These are phyloP conservation scores for Rhodomyrtus tomentosa DNA, from an alignment of 345 rosid genomes.

Conservation along the genomic window DNA sequence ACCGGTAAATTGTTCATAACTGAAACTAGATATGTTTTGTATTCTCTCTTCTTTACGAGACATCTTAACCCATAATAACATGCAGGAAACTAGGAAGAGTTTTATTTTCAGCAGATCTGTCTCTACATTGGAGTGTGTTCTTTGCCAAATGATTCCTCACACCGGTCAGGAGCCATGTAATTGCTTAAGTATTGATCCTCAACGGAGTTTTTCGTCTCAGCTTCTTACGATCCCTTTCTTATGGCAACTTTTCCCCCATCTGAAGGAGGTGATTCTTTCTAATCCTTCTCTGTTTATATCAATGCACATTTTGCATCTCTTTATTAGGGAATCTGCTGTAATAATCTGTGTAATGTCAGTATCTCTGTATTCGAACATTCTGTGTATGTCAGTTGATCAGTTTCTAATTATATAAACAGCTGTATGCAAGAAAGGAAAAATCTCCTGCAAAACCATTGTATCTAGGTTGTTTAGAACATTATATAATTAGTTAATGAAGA, in stretches of 20 bases:
- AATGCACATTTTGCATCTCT: not conserved
- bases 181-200: constrained; percentile 58
- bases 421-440: not conserved
- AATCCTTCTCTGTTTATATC: not conserved
- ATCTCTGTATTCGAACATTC: not conserved
- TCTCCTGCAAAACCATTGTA: not conserved
- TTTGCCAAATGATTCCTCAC: constrained; percentile 49
- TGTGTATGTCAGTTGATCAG: not conserved
- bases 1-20: not conserved
- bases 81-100: constrained; percentile 47
- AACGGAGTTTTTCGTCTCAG: constrained; percentile 67
- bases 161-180: constrained; percentile 49
- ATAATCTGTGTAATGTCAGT: not conserved
- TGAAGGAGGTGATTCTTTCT: constrained; percentile 52
- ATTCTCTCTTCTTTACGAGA: not conserved
- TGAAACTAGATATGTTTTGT: not conserved
- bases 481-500: not conserved
- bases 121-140: constrained; percentile 55
- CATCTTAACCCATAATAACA: not conserved
- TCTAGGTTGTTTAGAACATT: not conserved
- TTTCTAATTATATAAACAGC: not conserved
- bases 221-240: constrained; percentile 82
- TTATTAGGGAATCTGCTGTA: not conserved
- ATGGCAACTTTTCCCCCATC: constrained; percentile 68
- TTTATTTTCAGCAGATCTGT: constrained; percentile 11